These are phyloP conservation scores for Malus hybrid DNA, from an alignment of 331 rosid species.

Conservation along the genomic window DNA sequence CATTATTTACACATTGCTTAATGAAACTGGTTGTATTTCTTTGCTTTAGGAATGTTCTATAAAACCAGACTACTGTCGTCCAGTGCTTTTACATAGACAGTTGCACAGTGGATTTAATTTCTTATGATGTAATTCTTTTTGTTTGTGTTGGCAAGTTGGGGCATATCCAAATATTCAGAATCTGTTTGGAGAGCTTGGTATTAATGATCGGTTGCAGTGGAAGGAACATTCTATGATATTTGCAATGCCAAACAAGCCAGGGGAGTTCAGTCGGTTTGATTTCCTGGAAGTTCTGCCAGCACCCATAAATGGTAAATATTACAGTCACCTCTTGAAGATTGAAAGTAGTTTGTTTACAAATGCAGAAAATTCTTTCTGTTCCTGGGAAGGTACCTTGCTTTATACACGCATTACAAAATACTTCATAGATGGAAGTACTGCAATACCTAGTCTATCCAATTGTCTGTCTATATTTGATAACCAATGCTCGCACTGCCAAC, in stretches of 20 bases:
- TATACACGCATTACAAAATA: neutral
- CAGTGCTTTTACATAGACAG: neutral
- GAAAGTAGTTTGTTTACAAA: conserved; percentile 3
- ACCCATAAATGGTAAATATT: conserved; percentile 74
- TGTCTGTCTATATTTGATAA: neutral
- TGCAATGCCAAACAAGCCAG: conserved; percentile 97
- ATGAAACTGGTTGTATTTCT: neutral
- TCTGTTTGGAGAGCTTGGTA: conserved; percentile 92
- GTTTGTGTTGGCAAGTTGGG: conserved; percentile 57
- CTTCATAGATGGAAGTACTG: neutral
- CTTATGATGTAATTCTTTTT: conserved; percentile 3
- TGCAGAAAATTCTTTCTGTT: conserved; percentile 2
- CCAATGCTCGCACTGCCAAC: neutral
- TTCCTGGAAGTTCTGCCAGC: conserved; percentile 77
- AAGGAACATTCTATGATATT: conserved; percentile 98
- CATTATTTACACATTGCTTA: neutral
- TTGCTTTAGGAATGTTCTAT: neutral
- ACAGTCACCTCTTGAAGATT: conserved; percentile 6
- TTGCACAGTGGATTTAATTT: neutral
- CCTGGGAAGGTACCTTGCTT: neutral
- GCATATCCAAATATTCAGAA: conserved; percentile 95
- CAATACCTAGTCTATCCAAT: neutral
- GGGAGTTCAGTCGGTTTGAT: conserved; percentile 95
- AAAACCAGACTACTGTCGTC: neutral
- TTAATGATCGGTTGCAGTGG: conserved; percentile 94